Conservation (phyloP, 2,329 filamentous ascomycete species). For the Fusarium secorum region DNA sequence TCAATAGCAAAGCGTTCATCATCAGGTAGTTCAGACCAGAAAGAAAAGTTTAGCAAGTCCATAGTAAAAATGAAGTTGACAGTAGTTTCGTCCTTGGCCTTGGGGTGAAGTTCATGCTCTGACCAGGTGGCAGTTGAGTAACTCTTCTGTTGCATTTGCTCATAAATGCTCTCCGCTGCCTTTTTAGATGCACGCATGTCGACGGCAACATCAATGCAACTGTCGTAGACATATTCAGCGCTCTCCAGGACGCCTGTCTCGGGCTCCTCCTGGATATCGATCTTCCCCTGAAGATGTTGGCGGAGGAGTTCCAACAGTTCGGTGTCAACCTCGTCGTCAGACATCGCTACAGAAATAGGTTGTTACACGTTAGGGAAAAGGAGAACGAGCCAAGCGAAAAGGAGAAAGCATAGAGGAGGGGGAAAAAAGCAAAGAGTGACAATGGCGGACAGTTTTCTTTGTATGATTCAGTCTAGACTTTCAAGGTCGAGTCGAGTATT, state of each 20-base stretch:
- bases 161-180: constrained; percentile 80
- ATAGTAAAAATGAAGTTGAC: constrained; percentile 96
- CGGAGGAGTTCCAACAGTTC: constrained; percentile 88
- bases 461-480: constrained; percentile 31
- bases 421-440: constrained; percentile 12
- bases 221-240: constrained; percentile 88
- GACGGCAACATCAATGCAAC: constrained; percentile 90
- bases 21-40: constrained; percentile 81
- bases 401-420: background rate
- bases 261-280: constrained; percentile 63
- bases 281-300: constrained; percentile 74
- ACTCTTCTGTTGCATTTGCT: constrained; percentile 80
- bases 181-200: constrained; percentile 83
- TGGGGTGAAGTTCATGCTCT: constrained; percentile 88
- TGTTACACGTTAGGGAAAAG: background rate
- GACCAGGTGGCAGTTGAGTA: constrained; percentile 91
- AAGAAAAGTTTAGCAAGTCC: constrained; percentile 96
- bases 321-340: constrained; percentile 88
- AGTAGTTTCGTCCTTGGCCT: constrained; percentile 78
- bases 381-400: background rate
- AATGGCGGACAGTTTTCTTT: constrained; percentile 13
- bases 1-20: constrained; percentile 82
- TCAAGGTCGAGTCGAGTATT: constrained; percentile 9
- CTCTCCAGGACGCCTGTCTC: constrained; percentile 84
- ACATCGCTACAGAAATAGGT: constrained; percentile 63